Evolutionary conservation across 2,329 filamentous ascomycete species (phyloP).

Genomic region (Aureobasidium sp.): DNA sequence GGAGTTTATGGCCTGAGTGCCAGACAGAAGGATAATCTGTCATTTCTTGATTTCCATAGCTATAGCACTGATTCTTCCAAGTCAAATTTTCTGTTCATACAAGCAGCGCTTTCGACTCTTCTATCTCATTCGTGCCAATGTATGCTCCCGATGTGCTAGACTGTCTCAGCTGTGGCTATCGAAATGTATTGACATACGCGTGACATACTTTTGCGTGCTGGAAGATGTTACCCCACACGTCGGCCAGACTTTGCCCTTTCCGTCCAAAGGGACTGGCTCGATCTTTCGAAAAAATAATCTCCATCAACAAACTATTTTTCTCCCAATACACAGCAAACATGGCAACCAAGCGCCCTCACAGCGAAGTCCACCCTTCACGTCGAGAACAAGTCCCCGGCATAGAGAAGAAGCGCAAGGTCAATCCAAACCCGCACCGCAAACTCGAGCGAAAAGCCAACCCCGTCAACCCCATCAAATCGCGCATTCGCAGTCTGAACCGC

Average conservation of each 20-base stretch:
- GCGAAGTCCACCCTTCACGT: slow-evolving; percentile 20
- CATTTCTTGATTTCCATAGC: too few relatives aligned
- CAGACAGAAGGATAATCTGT: too few relatives aligned
- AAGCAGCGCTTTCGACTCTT: too few relatives aligned
- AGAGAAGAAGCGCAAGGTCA: slow-evolving; percentile 19
- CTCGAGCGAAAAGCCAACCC: slow-evolving; percentile 26
- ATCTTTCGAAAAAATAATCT: slow-evolving; percentile 5
- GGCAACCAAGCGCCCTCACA: slow-evolving; percentile 20
- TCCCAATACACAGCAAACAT: slow-evolving; percentile 13
- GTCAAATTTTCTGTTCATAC: too few relatives aligned
- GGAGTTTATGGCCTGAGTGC: neutral
- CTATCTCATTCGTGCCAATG: too few relatives aligned
- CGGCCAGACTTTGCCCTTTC: slow-evolving; percentile 5
- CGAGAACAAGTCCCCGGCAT: slow-evolving; percentile 18
- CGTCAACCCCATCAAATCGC: slow-evolving; percentile 56
- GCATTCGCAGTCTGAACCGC: slow-evolving; percentile 60
- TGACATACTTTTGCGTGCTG: too few relatives aligned
- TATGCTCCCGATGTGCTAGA: too few relatives aligned
- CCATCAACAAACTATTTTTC: neutral
- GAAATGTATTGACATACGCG: too few relatives aligned
- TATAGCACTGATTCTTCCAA: too few relatives aligned
- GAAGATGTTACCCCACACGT: neutral
- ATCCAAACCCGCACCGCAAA: slow-evolving; percentile 18
- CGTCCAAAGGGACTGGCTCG: neutral
- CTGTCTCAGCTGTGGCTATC: too few relatives aligned